phyloP scores from a whole-genome alignment of 176 grass and related monocot species.

The Cocos nucifera region DNA sequence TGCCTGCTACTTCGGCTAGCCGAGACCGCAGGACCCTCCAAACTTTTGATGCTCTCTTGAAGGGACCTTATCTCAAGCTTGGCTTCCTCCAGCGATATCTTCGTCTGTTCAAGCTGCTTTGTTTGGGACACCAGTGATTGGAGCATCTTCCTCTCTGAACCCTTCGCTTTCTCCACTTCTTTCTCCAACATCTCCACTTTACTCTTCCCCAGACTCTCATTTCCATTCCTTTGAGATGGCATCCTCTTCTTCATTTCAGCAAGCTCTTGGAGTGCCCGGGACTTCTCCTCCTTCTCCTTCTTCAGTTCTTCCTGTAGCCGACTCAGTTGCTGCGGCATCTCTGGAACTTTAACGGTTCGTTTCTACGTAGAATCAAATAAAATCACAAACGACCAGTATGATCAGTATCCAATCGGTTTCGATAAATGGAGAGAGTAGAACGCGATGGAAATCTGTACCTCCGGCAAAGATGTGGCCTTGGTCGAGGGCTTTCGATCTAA shows the following conservation, averaged over 20 bases:
- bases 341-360: conserved; percentile 20
- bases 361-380: conserved; percentile 12
- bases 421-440: background rate
- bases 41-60: conserved; percentile 34
- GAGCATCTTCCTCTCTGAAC: conserved; percentile 70
- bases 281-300: conserved; percentile 54
- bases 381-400: conserved; percentile 4
- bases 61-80: conserved; percentile 59
- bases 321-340: conserved; percentile 35
- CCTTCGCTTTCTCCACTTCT: conserved; percentile 50
- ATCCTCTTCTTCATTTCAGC: conserved; percentile 31
- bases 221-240: conserved; percentile 20
- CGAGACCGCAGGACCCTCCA: conserved; percentile 12
- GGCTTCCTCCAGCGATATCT: conserved; percentile 62
- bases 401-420: background rate
- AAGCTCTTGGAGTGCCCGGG: conserved; percentile 34
- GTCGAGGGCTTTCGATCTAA: conserved; percentile 6
- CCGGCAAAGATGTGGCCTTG: conserved; percentile 20
- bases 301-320: conserved; percentile 60
- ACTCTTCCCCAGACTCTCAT: conserved; percentile 17
- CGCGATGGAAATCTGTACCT: conserved; percentile 16
- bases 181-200: conserved; percentile 41
- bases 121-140: conserved; percentile 43
- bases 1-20: conserved; percentile 15
- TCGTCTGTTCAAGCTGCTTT: conserved; percentile 64